These are phyloP conservation scores for Mycena pura DNA, from an alignment of 768 basidiomycete species.

Conservation along the genomic window DNA sequence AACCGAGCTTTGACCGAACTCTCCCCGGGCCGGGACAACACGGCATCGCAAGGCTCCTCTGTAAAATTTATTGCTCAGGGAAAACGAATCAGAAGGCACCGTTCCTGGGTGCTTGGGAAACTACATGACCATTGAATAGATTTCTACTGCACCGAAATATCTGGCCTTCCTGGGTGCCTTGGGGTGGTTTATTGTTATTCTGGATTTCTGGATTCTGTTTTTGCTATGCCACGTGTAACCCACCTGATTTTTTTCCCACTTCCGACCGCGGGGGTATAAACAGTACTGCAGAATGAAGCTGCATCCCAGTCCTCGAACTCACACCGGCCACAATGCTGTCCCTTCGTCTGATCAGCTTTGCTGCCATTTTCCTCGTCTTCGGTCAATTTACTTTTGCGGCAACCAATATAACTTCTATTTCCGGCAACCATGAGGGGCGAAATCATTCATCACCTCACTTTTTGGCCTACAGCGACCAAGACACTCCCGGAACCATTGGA, in stretches of 20 bases:
- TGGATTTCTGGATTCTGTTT: too few relatives aligned
- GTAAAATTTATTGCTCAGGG: too few relatives aligned
- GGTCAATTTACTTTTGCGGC: not conserved
- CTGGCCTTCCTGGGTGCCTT: too few relatives aligned
- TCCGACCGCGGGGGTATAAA: not conserved
- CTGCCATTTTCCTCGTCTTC: not conserved
- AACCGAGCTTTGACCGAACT: conserved; percentile 10
- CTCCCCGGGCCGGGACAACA: not conserved
- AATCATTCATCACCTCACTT: conserved; percentile 55
- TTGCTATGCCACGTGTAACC: not conserved
- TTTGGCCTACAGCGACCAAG: conserved; percentile 49
- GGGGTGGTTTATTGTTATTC: too few relatives aligned
- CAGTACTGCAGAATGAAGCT: not conserved
- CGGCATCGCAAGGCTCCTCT: too few relatives aligned
- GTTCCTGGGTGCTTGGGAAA: too few relatives aligned
- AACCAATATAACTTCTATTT: conserved; percentile 9
- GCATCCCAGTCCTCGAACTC: not conserved
- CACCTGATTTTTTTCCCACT: not conserved
- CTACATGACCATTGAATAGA: too few relatives aligned
- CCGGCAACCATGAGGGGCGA: conserved; percentile 10
- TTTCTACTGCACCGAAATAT: too few relatives aligned
- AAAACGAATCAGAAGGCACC: too few relatives aligned
- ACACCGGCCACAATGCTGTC: not conserved
- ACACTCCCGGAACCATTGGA: conserved; percentile 50
- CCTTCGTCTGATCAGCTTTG: not conserved